Evolutionary conservation across 2,329 filamentous ascomycete species (phyloP).

Genomic region (Arthroderma sp.): DNA sequence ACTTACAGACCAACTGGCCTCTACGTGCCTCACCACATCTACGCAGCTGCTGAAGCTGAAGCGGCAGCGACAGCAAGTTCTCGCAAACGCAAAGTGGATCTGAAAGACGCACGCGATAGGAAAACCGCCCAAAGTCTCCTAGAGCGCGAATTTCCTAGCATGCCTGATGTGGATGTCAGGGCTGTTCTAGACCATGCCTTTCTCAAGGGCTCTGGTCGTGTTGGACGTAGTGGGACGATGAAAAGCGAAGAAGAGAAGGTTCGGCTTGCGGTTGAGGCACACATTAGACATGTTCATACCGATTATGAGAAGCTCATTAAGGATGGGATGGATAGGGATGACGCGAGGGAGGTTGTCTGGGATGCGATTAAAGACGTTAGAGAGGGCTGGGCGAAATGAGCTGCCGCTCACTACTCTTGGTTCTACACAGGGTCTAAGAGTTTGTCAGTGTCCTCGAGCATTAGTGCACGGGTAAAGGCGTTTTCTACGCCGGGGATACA

Average conservation of each 20-base stretch:
- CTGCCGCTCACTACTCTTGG: neutral
- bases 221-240: constrained; percentile 23
- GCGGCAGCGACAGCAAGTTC: constrained; percentile 28
- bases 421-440: neutral
- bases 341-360: constrained; percentile 23
- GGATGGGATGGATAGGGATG: constrained; percentile 13
- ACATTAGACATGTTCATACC: constrained; percentile 31
- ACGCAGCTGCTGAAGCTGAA: constrained; percentile 24
- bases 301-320: constrained; percentile 25
- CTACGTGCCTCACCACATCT: constrained; percentile 28
- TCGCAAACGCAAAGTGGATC: constrained; percentile 27
- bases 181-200: constrained; percentile 27
- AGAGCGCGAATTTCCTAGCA: constrained; percentile 23
- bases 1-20: constrained; percentile 28
- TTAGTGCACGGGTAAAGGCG: neutral
- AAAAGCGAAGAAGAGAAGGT: constrained; percentile 23
- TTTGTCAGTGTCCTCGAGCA: neutral
- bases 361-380: constrained; percentile 17
- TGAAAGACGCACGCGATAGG: constrained; percentile 22
- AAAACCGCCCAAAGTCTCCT: constrained; percentile 18
- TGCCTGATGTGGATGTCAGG: constrained; percentile 22
- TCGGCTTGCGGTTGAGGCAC: constrained; percentile 28
- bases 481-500: too few relatives aligned
- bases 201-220: constrained; percentile 27
- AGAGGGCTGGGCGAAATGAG: constrained; percentile 18